Evolutionary conservation across 768 basidiomycete genomes (phyloP).

Genomic region (Collybia mongolica): DNA sequence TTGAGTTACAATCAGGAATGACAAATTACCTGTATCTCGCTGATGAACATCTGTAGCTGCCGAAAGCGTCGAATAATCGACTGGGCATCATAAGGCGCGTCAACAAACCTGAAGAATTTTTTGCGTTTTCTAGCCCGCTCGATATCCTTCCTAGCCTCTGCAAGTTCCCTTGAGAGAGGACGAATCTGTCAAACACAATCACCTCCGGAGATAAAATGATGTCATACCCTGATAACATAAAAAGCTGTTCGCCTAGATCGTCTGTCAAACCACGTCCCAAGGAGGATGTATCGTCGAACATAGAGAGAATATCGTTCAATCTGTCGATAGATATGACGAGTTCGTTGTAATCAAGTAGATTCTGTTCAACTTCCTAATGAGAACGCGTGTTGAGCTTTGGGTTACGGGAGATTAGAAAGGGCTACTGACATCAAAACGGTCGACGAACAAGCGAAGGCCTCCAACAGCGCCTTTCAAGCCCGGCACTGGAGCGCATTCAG

Average conservation of each 20-base stretch:
- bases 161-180: constrained; percentile 5
- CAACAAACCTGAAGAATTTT: constrained; percentile 12
- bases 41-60: constrained; percentile 8
- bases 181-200: background rate
- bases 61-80: constrained; percentile 9
- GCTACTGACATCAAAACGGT: constrained; percentile 10
- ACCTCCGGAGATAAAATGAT: background rate
- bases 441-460: constrained; percentile 5
- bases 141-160: constrained; percentile 4
- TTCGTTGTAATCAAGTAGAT: constrained; percentile 8
- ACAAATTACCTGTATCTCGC: constrained; percentile 8
- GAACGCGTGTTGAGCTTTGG: background rate
- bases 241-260: constrained; percentile 13
- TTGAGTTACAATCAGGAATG: too few species aligned
- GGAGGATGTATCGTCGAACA: constrained; percentile 12
- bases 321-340: constrained; percentile 9
- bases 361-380: constrained; percentile 10
- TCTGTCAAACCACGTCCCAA: constrained; percentile 14
- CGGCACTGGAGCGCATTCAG: constrained; percentile 14
- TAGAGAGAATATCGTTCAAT: constrained; percentile 10
- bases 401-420: background rate
- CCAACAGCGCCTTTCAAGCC: constrained; percentile 11
- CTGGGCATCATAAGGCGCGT: constrained; percentile 9
- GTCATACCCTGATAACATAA: constrained; percentile 10
- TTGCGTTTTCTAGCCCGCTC: constrained; percentile 6